Percentiles rank a stretch among this genome's conserved stretches.
phyloP scores from a whole-genome alignment of 2,329 filamentous ascomycete species.

The Tetracladium maxilliforme region DNA sequence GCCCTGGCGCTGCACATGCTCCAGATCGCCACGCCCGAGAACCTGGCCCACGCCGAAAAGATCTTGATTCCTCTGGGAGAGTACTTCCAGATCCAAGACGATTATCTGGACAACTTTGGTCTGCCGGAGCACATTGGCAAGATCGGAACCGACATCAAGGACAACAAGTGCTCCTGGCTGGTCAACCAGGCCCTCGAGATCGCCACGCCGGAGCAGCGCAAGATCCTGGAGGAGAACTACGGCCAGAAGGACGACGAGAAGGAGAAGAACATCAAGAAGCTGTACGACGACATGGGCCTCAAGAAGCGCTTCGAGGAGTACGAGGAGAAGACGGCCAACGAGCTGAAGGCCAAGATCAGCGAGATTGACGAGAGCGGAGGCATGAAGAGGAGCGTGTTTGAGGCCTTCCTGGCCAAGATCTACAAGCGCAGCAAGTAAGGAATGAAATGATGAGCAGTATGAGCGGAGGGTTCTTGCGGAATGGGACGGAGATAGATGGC shows the following conservation, averaged over 20 bases:
- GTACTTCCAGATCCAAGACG: conserved; percentile 98
- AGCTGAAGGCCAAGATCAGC: conserved; percentile 62
- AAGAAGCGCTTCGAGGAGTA: conserved; percentile 75
- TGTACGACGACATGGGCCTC: conserved; percentile 76
- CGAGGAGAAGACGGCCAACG: conserved; percentile 74
- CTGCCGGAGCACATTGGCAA: conserved; percentile 89
- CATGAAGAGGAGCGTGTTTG: conserved; percentile 80
- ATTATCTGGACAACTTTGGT: conserved; percentile 97
- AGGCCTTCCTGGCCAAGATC: conserved; percentile 86
- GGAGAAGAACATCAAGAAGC: conserved; percentile 75
- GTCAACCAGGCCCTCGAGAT: conserved; percentile 84
- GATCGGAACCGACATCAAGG: conserved; percentile 96
- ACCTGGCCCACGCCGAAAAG: conserved; percentile 76
- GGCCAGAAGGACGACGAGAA: conserved; percentile 75
- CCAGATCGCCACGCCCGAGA: conserved; percentile 71
- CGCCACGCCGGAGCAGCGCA: conserved; percentile 71
- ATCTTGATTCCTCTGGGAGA: conserved; percentile 95
- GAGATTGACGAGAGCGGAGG: conserved; percentile 75
- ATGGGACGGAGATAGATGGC: too few relatives aligned
- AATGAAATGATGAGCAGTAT: background rate
- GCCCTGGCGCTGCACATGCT: conserved; percentile 79
- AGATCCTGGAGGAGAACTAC: conserved; percentile 83
- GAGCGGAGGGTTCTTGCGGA: too few relatives aligned
- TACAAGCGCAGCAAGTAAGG: conserved; percentile 92
- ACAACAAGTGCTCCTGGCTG: conserved; percentile 99